These are phyloP conservation scores for Lachancea meyersii DNA, from an alignment of 805 yeast genomes.

Conservation along the genomic window DNA sequence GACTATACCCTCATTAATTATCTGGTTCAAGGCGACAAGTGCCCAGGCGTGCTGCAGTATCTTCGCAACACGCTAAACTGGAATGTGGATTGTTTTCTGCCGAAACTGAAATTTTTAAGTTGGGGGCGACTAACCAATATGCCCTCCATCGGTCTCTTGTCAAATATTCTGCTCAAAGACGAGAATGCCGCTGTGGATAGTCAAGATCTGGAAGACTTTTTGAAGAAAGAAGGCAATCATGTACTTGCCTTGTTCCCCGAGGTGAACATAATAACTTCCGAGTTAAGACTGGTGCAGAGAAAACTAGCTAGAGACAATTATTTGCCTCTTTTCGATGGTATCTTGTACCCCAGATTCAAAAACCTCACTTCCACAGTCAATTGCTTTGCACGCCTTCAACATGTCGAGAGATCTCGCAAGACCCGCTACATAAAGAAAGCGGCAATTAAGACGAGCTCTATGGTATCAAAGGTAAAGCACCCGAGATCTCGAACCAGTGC, in stretches of 20 bases:
- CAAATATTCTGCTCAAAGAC: constrained; percentile 48
- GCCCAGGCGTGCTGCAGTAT: constrained; percentile 12
- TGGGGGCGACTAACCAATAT: constrained; percentile 65
- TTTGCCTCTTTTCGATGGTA: constrained; percentile 52
- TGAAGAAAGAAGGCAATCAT: constrained; percentile 34
- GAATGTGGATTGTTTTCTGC: constrained; percentile 20
- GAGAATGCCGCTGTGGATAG: constrained; percentile 55
- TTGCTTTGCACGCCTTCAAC: constrained; percentile 25
- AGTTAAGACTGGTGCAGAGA: constrained; percentile 43
- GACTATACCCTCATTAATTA: constrained; percentile 55
- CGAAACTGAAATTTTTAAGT: constrained; percentile 52
- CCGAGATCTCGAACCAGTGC: background rate
- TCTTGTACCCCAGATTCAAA: constrained; percentile 74
- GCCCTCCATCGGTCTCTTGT: constrained; percentile 46
- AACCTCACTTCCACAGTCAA: constrained; percentile 47
- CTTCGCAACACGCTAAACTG: background rate
- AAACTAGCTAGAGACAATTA: constrained; percentile 46
- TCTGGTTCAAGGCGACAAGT: constrained; percentile 26
- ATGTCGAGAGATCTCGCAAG: constrained; percentile 24
- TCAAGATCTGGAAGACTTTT: constrained; percentile 33
- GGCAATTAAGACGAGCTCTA: constrained; percentile 14
- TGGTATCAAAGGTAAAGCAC: constrained; percentile 2
- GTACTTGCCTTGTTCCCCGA: constrained; percentile 83
- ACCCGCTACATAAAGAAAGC: constrained; percentile 24
- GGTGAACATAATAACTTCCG: constrained; percentile 60